A percentile compares a stretch with the other conserved stretches of the same genome.
phyloP scores from a whole-genome alignment of 1,139 yeast species.

The Debaryomyces coudertii region DNA sequence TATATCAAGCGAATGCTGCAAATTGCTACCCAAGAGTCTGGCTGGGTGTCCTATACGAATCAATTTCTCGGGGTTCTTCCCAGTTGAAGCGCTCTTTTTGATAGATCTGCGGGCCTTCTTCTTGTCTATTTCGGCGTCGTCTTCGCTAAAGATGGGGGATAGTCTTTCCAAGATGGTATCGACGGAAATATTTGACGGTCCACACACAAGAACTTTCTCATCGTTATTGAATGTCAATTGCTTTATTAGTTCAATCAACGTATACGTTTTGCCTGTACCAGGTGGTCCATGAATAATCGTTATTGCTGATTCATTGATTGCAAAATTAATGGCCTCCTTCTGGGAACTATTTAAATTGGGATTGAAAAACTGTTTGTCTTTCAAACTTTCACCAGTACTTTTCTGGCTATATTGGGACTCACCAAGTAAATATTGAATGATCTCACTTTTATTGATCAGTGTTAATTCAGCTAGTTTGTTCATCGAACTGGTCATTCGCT shows the following conservation, averaged over 20 bases:
- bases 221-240: conserved; percentile 62
- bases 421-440: conserved; percentile 51
- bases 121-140: conserved; percentile 17
- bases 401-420: conserved; percentile 34
- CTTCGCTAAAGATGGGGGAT: conserved; percentile 36
- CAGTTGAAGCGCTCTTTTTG: conserved; percentile 5
- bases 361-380: conserved; percentile 45
- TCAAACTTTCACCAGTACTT: conserved; percentile 13
- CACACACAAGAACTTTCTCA: conserved; percentile 83
- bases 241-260: conserved; percentile 80
- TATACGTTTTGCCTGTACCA: conserved; percentile 69
- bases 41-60: conserved; percentile 95
- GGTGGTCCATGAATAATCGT: conserved; percentile 55
- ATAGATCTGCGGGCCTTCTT: conserved; percentile 18
- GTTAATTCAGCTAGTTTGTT: conserved; percentile 60
- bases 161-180: conserved; percentile 88
- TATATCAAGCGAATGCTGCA: conserved; percentile 77
- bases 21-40: conserved; percentile 62
- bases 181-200: conserved; percentile 94
- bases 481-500: conserved; percentile 81
- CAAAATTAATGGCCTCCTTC: conserved; percentile 43
- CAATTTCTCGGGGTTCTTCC: conserved; percentile 51
- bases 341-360: conserved; percentile 69
- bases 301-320: conserved; percentile 43
- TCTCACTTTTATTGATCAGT: conserved; percentile 32